Evolutionary conservation across 1,284 basidiomycete species (phyloP).

Genomic region (Marasmius sp.): DNA sequence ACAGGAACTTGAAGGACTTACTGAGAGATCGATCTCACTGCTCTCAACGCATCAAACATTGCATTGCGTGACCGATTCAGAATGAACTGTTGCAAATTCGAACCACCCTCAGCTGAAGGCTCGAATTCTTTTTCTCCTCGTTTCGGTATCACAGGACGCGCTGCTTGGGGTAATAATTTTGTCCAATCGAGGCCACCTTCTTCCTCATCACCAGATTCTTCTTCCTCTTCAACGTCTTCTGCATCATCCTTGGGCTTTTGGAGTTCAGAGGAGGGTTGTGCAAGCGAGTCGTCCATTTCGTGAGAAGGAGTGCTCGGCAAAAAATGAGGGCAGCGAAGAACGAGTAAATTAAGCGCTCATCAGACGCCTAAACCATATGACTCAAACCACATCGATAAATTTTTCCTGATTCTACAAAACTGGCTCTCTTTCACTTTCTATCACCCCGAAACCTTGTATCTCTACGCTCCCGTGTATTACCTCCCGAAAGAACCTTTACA

Average conservation of each 20-base stretch:
- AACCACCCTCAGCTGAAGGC: slow-evolving; percentile 71
- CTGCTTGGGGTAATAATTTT: slow-evolving; percentile 37
- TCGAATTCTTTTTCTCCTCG: slow-evolving; percentile 97
- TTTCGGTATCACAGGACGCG: slow-evolving; percentile 74
- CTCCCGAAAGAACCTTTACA: neutral
- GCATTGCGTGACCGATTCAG: slow-evolving; percentile 73
- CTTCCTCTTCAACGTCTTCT: slow-evolving; percentile 50
- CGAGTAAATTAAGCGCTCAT: too few species aligned
- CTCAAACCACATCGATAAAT: neutral
- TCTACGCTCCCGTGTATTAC: neutral
- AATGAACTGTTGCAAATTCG: slow-evolving; percentile 79
- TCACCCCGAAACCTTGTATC: neutral
- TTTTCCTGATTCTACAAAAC: neutral
- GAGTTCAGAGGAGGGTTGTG: slow-evolving; percentile 15
- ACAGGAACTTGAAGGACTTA: slow-evolving; percentile 29
- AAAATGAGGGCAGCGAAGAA: too few species aligned
- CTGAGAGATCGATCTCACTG: slow-evolving; percentile 75
- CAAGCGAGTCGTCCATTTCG: slow-evolving; percentile 31
- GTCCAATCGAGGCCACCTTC: slow-evolving; percentile 49
- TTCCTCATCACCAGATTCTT: slow-evolving; percentile 41
- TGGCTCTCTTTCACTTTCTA: neutral
- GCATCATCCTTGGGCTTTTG: slow-evolving; percentile 13
- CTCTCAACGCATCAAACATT: slow-evolving; percentile 80
- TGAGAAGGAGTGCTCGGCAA: too few species aligned
- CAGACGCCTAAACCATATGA: too few species aligned